These are phyloP conservation scores for Trichophaea hybrida DNA, from an alignment of 2,329 filamentous ascomycete species.

Conservation along the genomic window DNA sequence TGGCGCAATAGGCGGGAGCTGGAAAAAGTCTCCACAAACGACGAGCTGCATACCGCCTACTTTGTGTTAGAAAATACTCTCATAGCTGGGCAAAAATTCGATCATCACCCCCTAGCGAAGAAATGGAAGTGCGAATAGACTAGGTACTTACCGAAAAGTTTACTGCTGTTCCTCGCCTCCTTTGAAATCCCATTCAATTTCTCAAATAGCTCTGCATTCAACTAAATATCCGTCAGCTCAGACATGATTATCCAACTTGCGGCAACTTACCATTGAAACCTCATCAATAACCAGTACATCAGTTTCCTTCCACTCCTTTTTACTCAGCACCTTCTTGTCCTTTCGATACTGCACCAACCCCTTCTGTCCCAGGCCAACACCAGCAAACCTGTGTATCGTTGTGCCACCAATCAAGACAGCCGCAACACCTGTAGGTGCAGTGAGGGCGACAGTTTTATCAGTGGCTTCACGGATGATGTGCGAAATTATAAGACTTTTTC, in stretches of 20 bases:
- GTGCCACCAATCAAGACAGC: constrained; percentile 43
- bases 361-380: constrained; percentile 40
- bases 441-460: constrained; percentile 36
- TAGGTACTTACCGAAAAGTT: constrained; percentile 18
- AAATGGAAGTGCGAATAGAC: too few species aligned
- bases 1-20: constrained; percentile 5
- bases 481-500: constrained; percentile 44
- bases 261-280: constrained; percentile 43
- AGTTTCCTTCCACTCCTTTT: neutral
- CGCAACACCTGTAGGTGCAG: constrained; percentile 47
- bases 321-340: neutral
- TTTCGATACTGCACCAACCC: neutral
- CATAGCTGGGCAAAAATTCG: too few species aligned
- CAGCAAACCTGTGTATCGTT: constrained; percentile 45
- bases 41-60: constrained; percentile 27
- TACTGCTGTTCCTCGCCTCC: neutral
- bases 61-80: constrained; percentile 7
- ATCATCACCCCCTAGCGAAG: too few species aligned
- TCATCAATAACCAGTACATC: constrained; percentile 45
- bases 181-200: neutral
- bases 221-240: neutral
- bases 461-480: constrained; percentile 30
- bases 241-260: neutral
- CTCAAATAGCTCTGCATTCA: neutral
- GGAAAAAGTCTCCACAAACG: constrained; percentile 12